Evolutionary conservation across 1,139 yeast species (phyloP).

Genomic region (Kurtzmaniella quercitrusa): DNA sequence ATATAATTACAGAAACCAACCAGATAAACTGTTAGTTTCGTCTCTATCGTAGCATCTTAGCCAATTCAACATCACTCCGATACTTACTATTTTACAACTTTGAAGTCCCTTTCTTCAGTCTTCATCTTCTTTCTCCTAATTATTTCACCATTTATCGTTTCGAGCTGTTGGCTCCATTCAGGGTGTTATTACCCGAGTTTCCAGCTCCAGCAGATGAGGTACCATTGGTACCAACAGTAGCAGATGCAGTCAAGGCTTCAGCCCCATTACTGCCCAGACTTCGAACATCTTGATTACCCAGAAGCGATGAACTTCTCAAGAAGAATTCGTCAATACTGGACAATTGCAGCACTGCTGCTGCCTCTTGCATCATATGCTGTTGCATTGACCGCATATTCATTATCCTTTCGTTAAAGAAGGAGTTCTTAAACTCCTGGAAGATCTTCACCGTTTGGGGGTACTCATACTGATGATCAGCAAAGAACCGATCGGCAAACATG

Average conservation of each 20-base stretch:
- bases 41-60: background rate
- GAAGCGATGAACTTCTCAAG: slow-evolving; percentile 12
- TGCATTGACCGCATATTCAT: slow-evolving; percentile 29
- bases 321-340: slow-evolving; percentile 35
- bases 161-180: background rate
- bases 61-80: background rate
- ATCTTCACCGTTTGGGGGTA: slow-evolving; percentile 47
- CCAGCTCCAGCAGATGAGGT: background rate
- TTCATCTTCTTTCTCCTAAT: too few relatives aligned
- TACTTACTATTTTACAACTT: background rate
- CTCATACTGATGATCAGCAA: slow-evolving; percentile 39
- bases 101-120: background rate
- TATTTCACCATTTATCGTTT: background rate
- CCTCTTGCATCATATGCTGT: slow-evolving; percentile 17
- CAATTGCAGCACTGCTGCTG: slow-evolving; percentile 13
- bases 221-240: background rate
- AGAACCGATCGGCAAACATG: slow-evolving; percentile 47
- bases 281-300: slow-evolving; percentile 3
- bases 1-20: background rate
- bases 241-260: background rate
- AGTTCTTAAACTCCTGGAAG: slow-evolving; percentile 47
- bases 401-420: slow-evolving; percentile 48
- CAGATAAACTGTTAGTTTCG: background rate
- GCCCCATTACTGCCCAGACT: slow-evolving; percentile 3
- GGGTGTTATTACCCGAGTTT: background rate